Conservation (phyloP, 2,329 filamentous ascomycete genomes). For the Venturia carpophila region DNA sequence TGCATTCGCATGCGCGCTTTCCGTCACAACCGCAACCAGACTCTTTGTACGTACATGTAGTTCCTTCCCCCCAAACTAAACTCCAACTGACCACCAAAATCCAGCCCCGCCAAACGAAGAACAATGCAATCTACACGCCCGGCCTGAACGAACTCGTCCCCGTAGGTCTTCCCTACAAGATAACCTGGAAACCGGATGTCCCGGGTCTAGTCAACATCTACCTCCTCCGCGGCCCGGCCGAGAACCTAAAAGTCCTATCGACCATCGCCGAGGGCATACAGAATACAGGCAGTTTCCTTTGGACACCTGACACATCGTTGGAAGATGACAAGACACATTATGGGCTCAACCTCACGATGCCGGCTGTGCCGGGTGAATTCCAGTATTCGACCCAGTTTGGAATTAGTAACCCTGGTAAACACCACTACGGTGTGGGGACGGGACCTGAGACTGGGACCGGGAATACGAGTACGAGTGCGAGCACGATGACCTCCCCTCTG, state of each 20-base stretch:
- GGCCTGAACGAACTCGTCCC: slow-evolving; percentile 46
- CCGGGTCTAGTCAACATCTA: slow-evolving; percentile 47
- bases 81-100: not conserved
- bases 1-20: not conserved
- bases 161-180: slow-evolving; percentile 48
- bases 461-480: not conserved
- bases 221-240: slow-evolving; percentile 51
- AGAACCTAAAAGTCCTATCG: slow-evolving; percentile 45
- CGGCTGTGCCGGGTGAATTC: slow-evolving; percentile 28
- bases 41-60: not conserved
- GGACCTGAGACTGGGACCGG: not conserved
- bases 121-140: slow-evolving; percentile 48
- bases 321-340: slow-evolving; percentile 46
- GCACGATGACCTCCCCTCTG: not conserved
- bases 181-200: slow-evolving; percentile 50
- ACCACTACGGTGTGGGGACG: not conserved
- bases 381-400: slow-evolving; percentile 15
- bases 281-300: slow-evolving; percentile 50
- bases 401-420: not conserved
- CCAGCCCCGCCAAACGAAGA: not conserved
- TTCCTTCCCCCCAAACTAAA: not conserved
- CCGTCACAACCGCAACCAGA: not conserved
- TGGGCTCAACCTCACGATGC: slow-evolving; percentile 54
- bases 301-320: slow-evolving; percentile 46
- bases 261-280: slow-evolving; percentile 46